A percentile compares a stretch with the other conserved stretches of the same genome.
Evolutionary conservation across 352 stramenopile species (phyloP).

Genomic region (Phytophthora macrochlamydospora): DNA sequence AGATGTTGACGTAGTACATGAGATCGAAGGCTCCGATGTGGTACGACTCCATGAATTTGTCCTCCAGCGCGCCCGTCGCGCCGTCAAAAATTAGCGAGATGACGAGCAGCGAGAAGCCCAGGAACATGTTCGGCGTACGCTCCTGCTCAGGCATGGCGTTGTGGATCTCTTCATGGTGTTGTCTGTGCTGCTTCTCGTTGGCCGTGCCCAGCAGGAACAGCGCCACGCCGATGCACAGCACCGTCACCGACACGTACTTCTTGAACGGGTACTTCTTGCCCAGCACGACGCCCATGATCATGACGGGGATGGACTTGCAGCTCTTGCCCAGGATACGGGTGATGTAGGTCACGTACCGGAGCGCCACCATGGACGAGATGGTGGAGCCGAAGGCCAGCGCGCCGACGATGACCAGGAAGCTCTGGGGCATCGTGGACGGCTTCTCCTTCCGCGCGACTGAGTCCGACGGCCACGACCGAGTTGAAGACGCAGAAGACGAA

Average conservation of each 20-base stretch:
- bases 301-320: conserved; percentile 88
- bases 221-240: conserved; percentile 76
- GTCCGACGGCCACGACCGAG: conserved; percentile 62
- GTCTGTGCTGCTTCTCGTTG: conserved; percentile 69
- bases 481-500: conserved; percentile 87
- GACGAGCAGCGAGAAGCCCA: conserved; percentile 70
- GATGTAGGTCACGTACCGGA: conserved; percentile 88
- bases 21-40: conserved; percentile 85
- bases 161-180: conserved; percentile 49
- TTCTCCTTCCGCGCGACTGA: conserved; percentile 69
- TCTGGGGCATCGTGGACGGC: conserved; percentile 74
- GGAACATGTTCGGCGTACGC: conserved; percentile 65
- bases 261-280: conserved; percentile 83
- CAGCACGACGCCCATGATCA: conserved; percentile 77
- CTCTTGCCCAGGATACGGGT: conserved; percentile 88
- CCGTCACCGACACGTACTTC: conserved; percentile 82
- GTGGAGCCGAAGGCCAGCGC: conserved; percentile 78
- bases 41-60: conserved; percentile 85
- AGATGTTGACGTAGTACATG: conserved; percentile 90
- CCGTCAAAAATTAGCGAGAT: conserved; percentile 83
- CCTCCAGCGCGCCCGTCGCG: conserved; percentile 77
- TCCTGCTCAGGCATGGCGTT: conserved; percentile 48
- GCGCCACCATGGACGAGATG: conserved; percentile 81
- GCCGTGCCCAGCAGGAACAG: conserved; percentile 78
- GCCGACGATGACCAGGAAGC: conserved; percentile 65